These are phyloP conservation scores for Cryphonectria carpinicola DNA, from an alignment of 2,329 filamentous ascomycete genomes.

Conservation along the genomic window DNA sequence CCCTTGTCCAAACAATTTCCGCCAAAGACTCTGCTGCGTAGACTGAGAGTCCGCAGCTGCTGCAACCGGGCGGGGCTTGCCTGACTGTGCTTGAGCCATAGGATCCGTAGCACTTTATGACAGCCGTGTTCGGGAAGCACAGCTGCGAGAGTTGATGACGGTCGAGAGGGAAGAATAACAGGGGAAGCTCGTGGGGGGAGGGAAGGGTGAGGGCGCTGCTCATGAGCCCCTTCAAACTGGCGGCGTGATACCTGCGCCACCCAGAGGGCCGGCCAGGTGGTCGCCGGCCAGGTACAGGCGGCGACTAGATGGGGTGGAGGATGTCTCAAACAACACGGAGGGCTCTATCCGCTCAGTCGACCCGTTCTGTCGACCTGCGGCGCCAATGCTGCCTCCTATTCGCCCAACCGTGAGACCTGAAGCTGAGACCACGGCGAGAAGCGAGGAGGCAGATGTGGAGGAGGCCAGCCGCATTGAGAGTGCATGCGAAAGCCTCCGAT, in stretches of 20 bases:
- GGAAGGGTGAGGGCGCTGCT: neutral
- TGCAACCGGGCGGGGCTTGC: conserved; percentile 29
- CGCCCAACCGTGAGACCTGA: conserved; percentile 20
- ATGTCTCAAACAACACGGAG: conserved; percentile 21
- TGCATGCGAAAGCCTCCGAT: conserved; percentile 12
- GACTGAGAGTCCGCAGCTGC: conserved; percentile 27
- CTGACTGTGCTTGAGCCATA: conserved; percentile 37
- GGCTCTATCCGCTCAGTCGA: neutral
- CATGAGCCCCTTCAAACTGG: conserved; percentile 17
- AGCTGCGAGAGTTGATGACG: neutral
- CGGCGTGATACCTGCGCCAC: conserved; percentile 17
- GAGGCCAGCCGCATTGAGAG: conserved; percentile 26
- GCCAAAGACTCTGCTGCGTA: conserved; percentile 34
- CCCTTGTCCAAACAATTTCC: conserved; percentile 33
- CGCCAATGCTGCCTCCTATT: conserved; percentile 16
- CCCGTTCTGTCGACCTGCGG: conserved; percentile 13
- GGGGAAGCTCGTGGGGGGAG: neutral
- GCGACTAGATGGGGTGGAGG: conserved; percentile 17
- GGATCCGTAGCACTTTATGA: conserved; percentile 1
- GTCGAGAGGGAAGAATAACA: neutral
- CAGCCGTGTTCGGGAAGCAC: neutral
- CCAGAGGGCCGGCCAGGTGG: conserved; percentile 24
- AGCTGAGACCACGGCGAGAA: conserved; percentile 23
- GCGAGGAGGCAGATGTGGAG: conserved; percentile 15
- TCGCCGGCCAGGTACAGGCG: conserved; percentile 25